Base-by-base conservation (phyloP, 2,329 filamentous ascomycete species). In the Fusarium pseudoanthophilum region DNA sequence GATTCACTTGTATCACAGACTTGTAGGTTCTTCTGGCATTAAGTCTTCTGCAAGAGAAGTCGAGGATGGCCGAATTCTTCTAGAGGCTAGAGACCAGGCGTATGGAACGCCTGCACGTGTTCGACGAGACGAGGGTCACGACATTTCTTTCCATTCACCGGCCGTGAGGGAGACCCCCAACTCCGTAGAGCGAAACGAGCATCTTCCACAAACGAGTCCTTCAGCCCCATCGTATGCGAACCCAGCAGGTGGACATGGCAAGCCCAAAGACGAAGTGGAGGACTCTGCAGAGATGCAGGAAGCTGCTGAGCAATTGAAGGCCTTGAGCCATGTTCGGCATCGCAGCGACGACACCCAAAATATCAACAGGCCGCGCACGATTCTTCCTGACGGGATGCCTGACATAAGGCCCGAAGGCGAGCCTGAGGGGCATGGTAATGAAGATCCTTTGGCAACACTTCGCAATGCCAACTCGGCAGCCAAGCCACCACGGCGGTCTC, bases 241-340 rank as follows among this genome's bases (percentile, higher is more conserved):
- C 37, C 60, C 68, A 7, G 60, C 73, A 32, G 62, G 64, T 16
- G 51, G 67, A 9, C 74, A 78, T 3, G 69, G 71, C 21, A 82
- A 83, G 59, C 68, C 79, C 5, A 83, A 83, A 62, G 77, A 81
- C 16, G 81, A 82, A 20, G 80, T 80, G 11, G 89, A 91, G 76
- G 90, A 91, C 64, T 90, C 90, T n/a, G 89, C 88, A 14, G 90
- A 92, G 80, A 91, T 92, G 89, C 89, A 92, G 74, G 89, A 91
- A 79, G 90, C 90, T 26, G 90, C 90, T 8, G 90, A 92, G 77
- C 90, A 92, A 78, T 84, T 92, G 11, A 91, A 92, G 75, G 90
- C 90, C 4, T 79, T 92, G 46, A 91, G 90, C 73, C 89, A 92
- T 75, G 86, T 91, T 60, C 86, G 89, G 6, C 88, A 88, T 67